Evolutionary conservation across 306 rosid species (phyloP), one percentile per base, ranked within the genome.

Genomic region (Vigna nakashimae): DNA sequence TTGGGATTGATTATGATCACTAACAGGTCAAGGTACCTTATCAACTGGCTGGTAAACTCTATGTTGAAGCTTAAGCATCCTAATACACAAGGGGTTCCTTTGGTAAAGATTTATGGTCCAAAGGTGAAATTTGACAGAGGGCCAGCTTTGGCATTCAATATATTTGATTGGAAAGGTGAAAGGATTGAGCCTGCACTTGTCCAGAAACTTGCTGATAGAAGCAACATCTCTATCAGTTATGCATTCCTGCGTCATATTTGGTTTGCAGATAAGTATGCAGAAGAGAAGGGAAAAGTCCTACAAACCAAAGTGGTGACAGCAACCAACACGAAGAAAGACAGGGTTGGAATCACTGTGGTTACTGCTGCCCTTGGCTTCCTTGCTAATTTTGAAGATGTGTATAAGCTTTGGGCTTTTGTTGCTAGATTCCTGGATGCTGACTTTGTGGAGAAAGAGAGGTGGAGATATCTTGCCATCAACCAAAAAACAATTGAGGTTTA

Each of bases 351-450:
- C 3, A 86, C 83, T 30, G 98, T 91, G 71, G 96, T 95, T 38
- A 95, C 98, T 60, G 93, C 91, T 69, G 98, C 98, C 70, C 84
- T 95, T 26, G 96, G 98, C 9, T 92, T 92, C 75, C 69, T 92
- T 71, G 88, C 92, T 17, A 87, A 90, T 82, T 95, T 95, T 75
- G 93, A 89, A 79, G 98, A 95, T 69, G 55, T 73, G 0, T 95
- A 92, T 79, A 87, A 86, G 82, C 93, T 95, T 30, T 95, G 98
- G 98, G 88, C 85, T 22, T 95, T 95, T 79, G 87, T 95, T 73
- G 98, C 98, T 42, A 86, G 82, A 84, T 95, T 95, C 75, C 88
- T 95, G 78, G 98, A 92, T 79, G 97, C 98, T 51, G 98, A 95
- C 64, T 95, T 91, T 79, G 96, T 95, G 63, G 98, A 95, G 85